A percentile compares a stretch with the other conserved stretches of the same genome.
Conservation (phyloP, 257 asterid genomes). For the Forsythia viridissima region DNA sequence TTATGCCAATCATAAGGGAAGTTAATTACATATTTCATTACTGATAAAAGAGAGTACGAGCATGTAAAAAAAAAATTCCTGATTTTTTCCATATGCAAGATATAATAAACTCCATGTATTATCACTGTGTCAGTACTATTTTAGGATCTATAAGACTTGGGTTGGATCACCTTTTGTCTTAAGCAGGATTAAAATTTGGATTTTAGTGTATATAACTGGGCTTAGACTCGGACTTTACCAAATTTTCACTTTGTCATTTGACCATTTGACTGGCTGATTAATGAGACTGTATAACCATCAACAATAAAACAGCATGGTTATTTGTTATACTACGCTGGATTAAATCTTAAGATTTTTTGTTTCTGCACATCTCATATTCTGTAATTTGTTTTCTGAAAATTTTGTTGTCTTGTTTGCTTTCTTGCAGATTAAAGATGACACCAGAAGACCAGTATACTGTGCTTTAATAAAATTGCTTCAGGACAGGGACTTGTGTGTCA, state of each 20-base stretch:
- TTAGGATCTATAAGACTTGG: neutral
- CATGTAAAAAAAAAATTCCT: neutral
- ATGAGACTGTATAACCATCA: neutral
- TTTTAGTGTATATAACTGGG: neutral
- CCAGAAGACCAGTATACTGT: constrained; percentile 85
- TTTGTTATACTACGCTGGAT: constrained; percentile 5
- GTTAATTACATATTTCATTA: neutral
- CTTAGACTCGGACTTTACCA: neutral
- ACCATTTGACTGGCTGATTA: neutral
- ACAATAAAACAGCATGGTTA: neutral
- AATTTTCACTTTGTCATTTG: neutral
- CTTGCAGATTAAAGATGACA: constrained; percentile 82
- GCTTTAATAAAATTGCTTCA: constrained; percentile 90
- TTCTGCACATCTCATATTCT: neutral
- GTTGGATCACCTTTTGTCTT: neutral
- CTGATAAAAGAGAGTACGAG: neutral
- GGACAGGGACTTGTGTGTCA: constrained; percentile 84
- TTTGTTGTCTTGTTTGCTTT: constrained; percentile 24
- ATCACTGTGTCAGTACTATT: neutral
- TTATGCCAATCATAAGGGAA: neutral
- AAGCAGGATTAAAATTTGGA: neutral
- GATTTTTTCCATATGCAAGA: neutral
- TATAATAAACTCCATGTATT: neutral
- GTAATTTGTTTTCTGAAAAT: constrained; percentile 15
- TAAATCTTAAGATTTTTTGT: constrained; percentile 13